These are phyloP conservation scores for Debaryomyces psychrophilus DNA, from an alignment of 1,139 yeast genomes.

Conservation along the genomic window DNA sequence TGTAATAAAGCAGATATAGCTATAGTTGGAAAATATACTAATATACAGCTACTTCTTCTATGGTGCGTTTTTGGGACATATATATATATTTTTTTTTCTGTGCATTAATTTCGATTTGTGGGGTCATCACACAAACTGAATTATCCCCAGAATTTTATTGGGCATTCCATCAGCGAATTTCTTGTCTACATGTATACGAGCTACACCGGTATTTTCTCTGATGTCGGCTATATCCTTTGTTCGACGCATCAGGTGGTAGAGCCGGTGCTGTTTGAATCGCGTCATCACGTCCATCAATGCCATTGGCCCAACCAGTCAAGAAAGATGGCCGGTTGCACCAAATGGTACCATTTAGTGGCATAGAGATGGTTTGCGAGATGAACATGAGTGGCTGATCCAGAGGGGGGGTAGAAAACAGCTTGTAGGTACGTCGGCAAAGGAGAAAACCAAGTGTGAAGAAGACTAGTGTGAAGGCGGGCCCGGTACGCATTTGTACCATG, in stretches of 20 bases:
- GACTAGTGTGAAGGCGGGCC: not conserved
- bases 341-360: too few relatives aligned
- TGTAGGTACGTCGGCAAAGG: not conserved
- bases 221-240: not conserved
- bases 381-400: too few relatives aligned
- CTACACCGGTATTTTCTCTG: not conserved
- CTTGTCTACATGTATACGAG: constrained; percentile 2
- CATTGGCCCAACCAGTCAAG: too few relatives aligned
- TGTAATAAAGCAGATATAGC: not conserved
- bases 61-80: not conserved
- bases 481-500: not conserved
- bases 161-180: not conserved
- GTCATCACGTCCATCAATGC: too few relatives aligned
- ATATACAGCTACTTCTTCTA: not conserved
- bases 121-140: not conserved
- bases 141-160: not conserved
- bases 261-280: not conserved
- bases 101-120: not conserved
- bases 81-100: not conserved
- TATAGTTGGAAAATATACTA: not conserved
- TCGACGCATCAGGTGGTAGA: not conserved
- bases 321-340: too few relatives aligned
- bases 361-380: too few relatives aligned
- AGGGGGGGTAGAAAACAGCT: not conserved
- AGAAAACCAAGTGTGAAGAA: not conserved